These are phyloP conservation scores for Coffea humblotiana DNA, from an alignment of 305 asterid genomes.

Conservation along the genomic window DNA sequence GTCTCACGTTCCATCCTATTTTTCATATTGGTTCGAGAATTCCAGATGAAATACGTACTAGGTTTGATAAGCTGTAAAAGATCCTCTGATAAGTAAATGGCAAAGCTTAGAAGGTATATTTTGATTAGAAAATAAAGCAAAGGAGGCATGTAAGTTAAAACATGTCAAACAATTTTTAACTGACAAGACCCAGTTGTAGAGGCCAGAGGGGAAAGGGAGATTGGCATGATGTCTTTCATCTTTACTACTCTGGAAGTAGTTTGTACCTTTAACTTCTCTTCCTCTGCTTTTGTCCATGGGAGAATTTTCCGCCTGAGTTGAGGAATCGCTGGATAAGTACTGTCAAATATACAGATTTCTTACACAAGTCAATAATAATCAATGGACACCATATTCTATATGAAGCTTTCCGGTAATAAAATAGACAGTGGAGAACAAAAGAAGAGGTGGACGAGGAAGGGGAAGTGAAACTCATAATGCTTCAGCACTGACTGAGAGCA, in stretches of 20 bases:
- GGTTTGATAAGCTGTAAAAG: neutral
- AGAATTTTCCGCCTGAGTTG: slow-evolving; percentile 42
- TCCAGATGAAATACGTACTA: neutral
- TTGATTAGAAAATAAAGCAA: neutral
- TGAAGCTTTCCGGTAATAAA: neutral
- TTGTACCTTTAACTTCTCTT: slow-evolving; percentile 59
- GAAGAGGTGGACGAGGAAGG: neutral
- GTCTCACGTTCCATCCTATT: neutral
- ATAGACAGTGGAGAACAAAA: neutral
- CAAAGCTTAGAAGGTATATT: neutral
- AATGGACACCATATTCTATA: neutral
- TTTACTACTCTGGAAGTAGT: neutral
- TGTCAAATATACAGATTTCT: slow-evolving; percentile 41
- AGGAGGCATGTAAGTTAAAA: neutral
- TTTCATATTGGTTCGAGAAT: neutral
- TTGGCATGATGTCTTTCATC: neutral
- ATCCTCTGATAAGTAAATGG: neutral
- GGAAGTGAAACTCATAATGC: neutral
- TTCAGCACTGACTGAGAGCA: neutral
- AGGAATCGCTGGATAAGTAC: slow-evolving; percentile 43
- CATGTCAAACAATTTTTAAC: neutral
- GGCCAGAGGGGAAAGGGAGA: neutral
- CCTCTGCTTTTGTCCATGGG: slow-evolving; percentile 72
- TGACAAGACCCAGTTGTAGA: neutral
- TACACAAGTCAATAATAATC: slow-evolving; percentile 3